Base-by-base conservation (phyloP, 805 yeast species). In the Suhomyces vadensis region DNA sequence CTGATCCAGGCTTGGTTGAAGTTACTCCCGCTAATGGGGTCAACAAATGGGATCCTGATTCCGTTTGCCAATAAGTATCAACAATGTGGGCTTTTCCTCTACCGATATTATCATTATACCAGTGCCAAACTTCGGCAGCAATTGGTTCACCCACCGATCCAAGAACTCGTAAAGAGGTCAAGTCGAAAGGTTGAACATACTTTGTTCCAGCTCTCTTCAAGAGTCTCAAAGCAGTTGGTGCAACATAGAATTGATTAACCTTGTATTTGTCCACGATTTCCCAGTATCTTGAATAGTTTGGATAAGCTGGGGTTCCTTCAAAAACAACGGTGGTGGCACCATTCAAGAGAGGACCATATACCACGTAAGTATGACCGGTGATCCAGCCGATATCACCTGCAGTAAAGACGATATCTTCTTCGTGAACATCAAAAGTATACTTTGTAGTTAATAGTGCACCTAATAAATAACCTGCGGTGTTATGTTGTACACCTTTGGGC, bases 311-410 rank as follows among this genome's bases (percentile, higher is more conserved):
- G 14, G 99, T 94, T 48, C 96, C 94, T 75, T 94, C 98, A 64
- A 94, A 94, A 45, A 92, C 87, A 42, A 94, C 86, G 7, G 97
- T 83, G 38, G 98, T 84, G 42, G 91, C 87, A 68, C 98, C 99
- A 47, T 58, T 67, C 37, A 82, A 71, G 55, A 94, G 79, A 33
- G 99, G 99, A 48, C 98, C 98, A 61, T 94, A 94, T 37, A 92
- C 79, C 35, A 89, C 96, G 63, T 92, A 94, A 7, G 97, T 87
- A 69, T 94, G 99, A 55, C 98, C 98, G 13, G 99, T 94, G 64
- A 94, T 94, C 98, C 99, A 94, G 63, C 99, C 98, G 44, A 94
- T 89, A 65, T 94, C 98, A 62, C 98, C 98, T 31, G 98, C 98
- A 33, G 98, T 92, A 75, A 94, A 92, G 49, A 92, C 69, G 35